Conservation (phyloP, 1,139 yeast species). For the Hyphopichia wangnamkhiaoensis region DNA sequence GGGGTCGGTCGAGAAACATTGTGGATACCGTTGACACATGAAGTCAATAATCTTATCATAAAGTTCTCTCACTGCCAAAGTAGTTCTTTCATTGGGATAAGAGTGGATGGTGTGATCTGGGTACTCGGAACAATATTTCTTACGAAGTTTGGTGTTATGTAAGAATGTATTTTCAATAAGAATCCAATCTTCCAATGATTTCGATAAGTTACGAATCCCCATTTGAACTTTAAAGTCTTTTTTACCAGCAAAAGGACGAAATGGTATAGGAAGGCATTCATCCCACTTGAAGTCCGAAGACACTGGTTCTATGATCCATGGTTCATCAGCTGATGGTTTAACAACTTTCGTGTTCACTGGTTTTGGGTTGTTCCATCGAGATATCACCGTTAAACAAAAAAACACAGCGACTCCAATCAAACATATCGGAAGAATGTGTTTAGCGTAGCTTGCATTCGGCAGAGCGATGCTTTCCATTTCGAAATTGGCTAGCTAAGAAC, state of each 20-base stretch:
- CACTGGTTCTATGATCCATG: slow-evolving; percentile 10
- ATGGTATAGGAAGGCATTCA: slow-evolving; percentile 45
- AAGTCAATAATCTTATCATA: slow-evolving; percentile 30
- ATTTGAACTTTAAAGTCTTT: slow-evolving; percentile 39
- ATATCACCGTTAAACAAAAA: background rate
- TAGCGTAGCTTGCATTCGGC: background rate
- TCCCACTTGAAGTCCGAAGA: slow-evolving; percentile 48
- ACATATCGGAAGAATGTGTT: background rate
- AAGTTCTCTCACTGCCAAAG: slow-evolving; percentile 33
- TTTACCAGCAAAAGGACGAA: slow-evolving; percentile 51
- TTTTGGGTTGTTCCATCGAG: too few relatives aligned
- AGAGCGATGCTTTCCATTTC: background rate
- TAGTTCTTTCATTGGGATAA: slow-evolving; percentile 18
- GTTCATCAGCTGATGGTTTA: too few relatives aligned
- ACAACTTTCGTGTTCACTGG: too few relatives aligned
- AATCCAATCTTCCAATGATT: slow-evolving; percentile 38
- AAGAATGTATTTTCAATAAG: slow-evolving; percentile 39
- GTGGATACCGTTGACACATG: slow-evolving; percentile 34
- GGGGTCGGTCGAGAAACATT: slow-evolving; percentile 23
- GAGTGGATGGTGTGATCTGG: slow-evolving; percentile 26
- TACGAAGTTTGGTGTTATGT: slow-evolving; percentile 22
- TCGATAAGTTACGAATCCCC: slow-evolving; percentile 34
- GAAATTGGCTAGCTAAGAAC: background rate
- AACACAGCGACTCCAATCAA: background rate
- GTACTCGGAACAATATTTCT: slow-evolving; percentile 17